Percentiles rank a stretch among this genome's conserved stretches.
Evolutionary conservation across 148 eudicot genomes (phyloP).

Genomic region (Camellia sinensis): DNA sequence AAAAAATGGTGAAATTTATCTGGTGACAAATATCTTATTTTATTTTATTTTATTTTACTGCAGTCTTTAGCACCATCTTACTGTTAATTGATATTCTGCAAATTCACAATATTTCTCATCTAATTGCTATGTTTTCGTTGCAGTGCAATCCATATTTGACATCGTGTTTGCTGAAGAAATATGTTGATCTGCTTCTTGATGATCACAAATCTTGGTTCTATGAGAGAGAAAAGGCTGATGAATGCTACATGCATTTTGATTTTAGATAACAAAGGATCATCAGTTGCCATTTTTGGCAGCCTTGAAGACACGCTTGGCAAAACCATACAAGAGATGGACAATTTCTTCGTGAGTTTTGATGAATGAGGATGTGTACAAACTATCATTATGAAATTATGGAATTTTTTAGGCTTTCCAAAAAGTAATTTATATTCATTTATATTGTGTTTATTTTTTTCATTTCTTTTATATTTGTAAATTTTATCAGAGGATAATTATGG

Average conservation of each 20-base stretch:
- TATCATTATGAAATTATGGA: no score
- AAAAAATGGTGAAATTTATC: no score
- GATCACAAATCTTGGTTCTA: background rate
- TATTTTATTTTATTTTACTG: background rate
- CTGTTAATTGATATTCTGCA: background rate
- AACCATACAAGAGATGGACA: background rate
- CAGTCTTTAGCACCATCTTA: background rate
- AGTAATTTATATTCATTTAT: no score
- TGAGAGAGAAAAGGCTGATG: background rate
- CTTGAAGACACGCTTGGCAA: no score
- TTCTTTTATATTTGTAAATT: no score
- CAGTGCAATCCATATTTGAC: constrained; percentile 63
- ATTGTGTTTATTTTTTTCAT: no score
- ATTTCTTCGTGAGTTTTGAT: no score
- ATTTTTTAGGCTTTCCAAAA: no score
- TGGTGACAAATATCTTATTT: no score
- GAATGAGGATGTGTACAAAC: no score
- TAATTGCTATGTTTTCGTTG: constrained; percentile 19
- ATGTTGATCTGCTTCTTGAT: constrained; percentile 25
- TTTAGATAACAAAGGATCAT: background rate
- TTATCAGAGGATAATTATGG: no score
- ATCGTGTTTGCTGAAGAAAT: constrained; percentile 64
- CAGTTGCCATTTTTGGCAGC: background rate
- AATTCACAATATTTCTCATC: background rate
- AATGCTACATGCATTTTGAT: background rate